Evolutionary conservation across 2,329 filamentous ascomycete genomes (phyloP), one percentile per base, ranked within the genome.

Genomic region (Aspergillus versicolor): DNA sequence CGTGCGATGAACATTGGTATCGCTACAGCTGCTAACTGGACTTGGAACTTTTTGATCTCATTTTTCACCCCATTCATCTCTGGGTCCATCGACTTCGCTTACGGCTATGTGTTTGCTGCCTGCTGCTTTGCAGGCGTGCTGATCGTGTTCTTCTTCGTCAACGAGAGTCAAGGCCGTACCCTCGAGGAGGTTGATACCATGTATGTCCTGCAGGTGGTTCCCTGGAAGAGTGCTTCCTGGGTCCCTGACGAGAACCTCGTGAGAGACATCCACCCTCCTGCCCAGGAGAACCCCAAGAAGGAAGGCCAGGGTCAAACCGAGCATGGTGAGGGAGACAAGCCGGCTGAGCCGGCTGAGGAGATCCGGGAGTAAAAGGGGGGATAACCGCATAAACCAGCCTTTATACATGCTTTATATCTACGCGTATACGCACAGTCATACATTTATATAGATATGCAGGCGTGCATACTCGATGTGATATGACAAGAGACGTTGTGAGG

Each of bases 61-160:
- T 92, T 92, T 80, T 91, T 92, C 79, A 91, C 90, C 0, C 88
- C 89, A 0, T 92, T 91, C 73, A 92, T 92, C 70, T 88, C 86
- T 1, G 77, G 78, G 0, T 80, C 84, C 8, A 92, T 92, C 56
- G 84, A 89, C 65, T 92, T 88, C 74, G 81, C 81, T 19, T 91
- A 92, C 70, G 89, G 90, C 12, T 91, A 91, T 64, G 85, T 93
- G 45, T 92, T 92, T 70, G 89, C 88, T 0, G 86, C 80, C 1
- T 91, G 88, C 70, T 90, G 89, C 66, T 75, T 90, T 17, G 77
- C 83, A 0, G 88, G 83, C 0, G 83, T 84, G 0, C 61, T 85
- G 0, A 73, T 91, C 12, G 87, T 92, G 30, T 92, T 88, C 77
- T 89, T 92, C 75, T 91, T 91, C 71, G 82, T 92, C 52, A 85